Evolutionary conservation across 495 filamentous ascomycete species (phyloP).

Genomic region (Lineolata rhizophorae): DNA sequence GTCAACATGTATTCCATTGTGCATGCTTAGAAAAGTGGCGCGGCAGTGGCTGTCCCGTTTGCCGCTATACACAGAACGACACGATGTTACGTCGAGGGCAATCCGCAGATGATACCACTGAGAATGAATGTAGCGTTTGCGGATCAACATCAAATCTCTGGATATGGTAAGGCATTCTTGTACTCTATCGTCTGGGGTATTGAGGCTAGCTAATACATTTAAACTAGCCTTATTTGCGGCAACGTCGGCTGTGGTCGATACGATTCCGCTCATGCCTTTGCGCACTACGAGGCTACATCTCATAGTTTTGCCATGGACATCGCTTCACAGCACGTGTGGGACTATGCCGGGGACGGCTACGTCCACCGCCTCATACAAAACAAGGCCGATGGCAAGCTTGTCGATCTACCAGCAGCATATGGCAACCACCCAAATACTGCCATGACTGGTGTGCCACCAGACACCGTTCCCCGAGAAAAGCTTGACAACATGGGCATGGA

Average conservation of each 20-base stretch:
- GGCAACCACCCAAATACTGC: conserved; percentile 8
- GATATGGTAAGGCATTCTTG: conserved; percentile 24
- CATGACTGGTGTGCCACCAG: conserved; percentile 24
- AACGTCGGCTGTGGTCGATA: conserved; percentile 87
- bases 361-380: conserved; percentile 87
- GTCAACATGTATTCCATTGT: conserved; percentile 97
- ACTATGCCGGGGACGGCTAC: conserved; percentile 85
- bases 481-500: conserved; percentile 80
- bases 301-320: conserved; percentile 90
- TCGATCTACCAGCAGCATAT: conserved; percentile 44
- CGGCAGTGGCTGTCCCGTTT: conserved; percentile 83
- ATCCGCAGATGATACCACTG: conserved; percentile 17
- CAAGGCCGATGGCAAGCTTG: conserved; percentile 74
- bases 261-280: conserved; percentile 79
- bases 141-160: conserved; percentile 64
- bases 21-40: conserved; percentile 93
- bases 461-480: conserved; percentile 74
- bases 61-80: conserved; percentile 52
- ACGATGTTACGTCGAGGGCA: conserved; percentile 3
- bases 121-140: conserved; percentile 48
- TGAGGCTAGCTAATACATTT: too few species aligned
- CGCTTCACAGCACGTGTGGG: conserved; percentile 85
- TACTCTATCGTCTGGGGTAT: not conserved
- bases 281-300: conserved; percentile 71
- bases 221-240: conserved; percentile 60